Percentiles rank a stretch among this genome's conserved stretches.
Evolutionary conservation across 129 eudicot species (phyloP).

Genomic region (Gnaphalium uliginosum): DNA sequence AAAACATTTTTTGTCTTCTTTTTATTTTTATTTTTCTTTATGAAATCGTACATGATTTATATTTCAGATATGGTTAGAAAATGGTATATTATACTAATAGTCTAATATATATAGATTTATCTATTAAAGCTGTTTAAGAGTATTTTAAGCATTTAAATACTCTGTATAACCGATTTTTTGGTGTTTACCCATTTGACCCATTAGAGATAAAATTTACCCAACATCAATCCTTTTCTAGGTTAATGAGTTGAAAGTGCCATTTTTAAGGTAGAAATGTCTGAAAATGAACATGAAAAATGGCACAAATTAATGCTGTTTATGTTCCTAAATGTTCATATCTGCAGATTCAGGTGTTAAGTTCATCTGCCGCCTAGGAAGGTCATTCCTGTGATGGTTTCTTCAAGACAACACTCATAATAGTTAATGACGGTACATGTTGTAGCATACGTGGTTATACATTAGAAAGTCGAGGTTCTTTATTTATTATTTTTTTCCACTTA

Average conservation of each 20-base stretch:
- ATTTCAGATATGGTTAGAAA: not conserved
- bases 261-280: not conserved
- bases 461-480: constrained; percentile 18
- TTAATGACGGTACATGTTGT: constrained; percentile 32
- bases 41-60: not conserved
- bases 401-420: not conserved
- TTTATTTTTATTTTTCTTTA: not conserved
- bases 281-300: not conserved
- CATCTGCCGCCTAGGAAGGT: constrained; percentile 34
- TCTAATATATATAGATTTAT: not conserved
- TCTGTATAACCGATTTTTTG: not conserved
- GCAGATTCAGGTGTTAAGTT: constrained; percentile 43
- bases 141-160: not conserved
- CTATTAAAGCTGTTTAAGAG: not conserved
- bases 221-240: not conserved
- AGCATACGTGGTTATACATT: constrained; percentile 23
- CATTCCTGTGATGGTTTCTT: constrained; percentile 9
- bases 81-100: not conserved
- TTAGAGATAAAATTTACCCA: not conserved
- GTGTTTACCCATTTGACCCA: not conserved
- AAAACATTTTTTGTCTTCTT: not conserved
- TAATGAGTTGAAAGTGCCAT: not conserved
- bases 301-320: not conserved
- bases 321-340: constrained; percentile 23
- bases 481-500: not conserved